Evolutionary conservation across 495 filamentous ascomycete species (phyloP).

Genomic region (Neurospora sp.): DNA sequence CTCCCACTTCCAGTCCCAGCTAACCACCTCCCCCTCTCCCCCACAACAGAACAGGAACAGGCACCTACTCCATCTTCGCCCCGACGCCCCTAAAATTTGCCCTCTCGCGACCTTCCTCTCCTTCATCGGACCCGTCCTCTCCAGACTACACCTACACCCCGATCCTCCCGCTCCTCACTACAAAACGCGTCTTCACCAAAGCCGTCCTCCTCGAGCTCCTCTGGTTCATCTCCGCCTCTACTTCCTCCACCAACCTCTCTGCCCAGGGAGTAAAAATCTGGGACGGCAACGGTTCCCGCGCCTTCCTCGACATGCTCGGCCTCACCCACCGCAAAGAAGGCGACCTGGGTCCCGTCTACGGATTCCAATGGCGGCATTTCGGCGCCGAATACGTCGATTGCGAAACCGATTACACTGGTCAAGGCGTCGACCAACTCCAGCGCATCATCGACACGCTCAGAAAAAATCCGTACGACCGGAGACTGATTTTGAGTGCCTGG

Average conservation of each 20-base stretch:
- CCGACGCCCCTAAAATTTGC: slow-evolving; percentile 77
- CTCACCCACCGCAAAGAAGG: slow-evolving; percentile 69
- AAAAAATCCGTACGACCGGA: slow-evolving; percentile 72
- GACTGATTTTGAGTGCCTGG: slow-evolving; percentile 88
- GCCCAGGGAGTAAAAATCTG: slow-evolving; percentile 85
- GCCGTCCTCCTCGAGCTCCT: slow-evolving; percentile 89
- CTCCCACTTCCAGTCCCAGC: neutral
- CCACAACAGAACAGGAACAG: slow-evolving; percentile 68
- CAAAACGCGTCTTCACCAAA: slow-evolving; percentile 89
- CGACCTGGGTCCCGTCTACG: slow-evolving; percentile 92
- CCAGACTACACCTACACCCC: slow-evolving; percentile 41
- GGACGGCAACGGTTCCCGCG: slow-evolving; percentile 92
- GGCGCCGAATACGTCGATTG: slow-evolving; percentile 78
- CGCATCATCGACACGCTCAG: slow-evolving; percentile 75
- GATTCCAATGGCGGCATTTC: slow-evolving; percentile 98
- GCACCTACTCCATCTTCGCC: slow-evolving; percentile 80
- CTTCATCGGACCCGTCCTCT: neutral
- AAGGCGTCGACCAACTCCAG: slow-evolving; percentile 86
- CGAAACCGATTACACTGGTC: slow-evolving; percentile 69
- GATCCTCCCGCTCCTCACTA: slow-evolving; percentile 85
- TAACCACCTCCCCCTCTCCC: too few relatives aligned
- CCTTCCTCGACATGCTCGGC: slow-evolving; percentile 75
- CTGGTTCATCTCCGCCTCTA: slow-evolving; percentile 85
- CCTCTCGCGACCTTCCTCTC: slow-evolving; percentile 29
- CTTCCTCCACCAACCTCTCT: slow-evolving; percentile 63